Evolutionary conservation across 805 yeast species (phyloP).

Genomic region (Kockiozyma suomiensis): DNA sequence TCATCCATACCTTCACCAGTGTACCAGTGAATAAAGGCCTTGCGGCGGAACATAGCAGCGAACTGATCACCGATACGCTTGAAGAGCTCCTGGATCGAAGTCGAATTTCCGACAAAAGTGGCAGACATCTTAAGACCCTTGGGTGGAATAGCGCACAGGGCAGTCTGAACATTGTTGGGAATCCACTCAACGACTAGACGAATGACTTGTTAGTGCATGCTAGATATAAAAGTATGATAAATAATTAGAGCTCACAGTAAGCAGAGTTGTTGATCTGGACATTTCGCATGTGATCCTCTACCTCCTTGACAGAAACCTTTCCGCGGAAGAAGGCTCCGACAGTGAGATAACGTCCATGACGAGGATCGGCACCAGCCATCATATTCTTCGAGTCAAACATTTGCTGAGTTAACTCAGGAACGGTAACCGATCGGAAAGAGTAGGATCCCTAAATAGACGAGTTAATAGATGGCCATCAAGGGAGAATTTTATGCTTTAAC

Average conservation of each 20-base stretch:
- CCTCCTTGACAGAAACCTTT: slow-evolving; percentile 89
- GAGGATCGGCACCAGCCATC: slow-evolving; percentile 96
- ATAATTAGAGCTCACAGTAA: slow-evolving; percentile 44
- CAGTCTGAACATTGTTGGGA: slow-evolving; percentile 94
- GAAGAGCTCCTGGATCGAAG: slow-evolving; percentile 90
- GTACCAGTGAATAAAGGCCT: slow-evolving; percentile 96
- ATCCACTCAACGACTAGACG: slow-evolving; percentile 84
- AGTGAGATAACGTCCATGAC: slow-evolving; percentile 88
- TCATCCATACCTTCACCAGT: slow-evolving; percentile 96
- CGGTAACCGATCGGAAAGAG: slow-evolving; percentile 82
- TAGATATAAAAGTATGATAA: background rate
- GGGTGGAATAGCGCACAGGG: slow-evolving; percentile 92
- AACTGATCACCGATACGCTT: slow-evolving; percentile 90
- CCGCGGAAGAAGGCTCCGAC: slow-evolving; percentile 96
- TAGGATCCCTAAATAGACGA: slow-evolving; percentile 55
- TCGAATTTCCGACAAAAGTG: slow-evolving; percentile 91
- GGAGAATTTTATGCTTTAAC: background rate
- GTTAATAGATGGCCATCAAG: background rate
- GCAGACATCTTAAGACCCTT: slow-evolving; percentile 85
- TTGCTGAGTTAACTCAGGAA: slow-evolving; percentile 93
- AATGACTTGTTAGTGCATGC: background rate
- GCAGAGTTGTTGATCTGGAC: slow-evolving; percentile 82
- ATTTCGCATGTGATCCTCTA: slow-evolving; percentile 89
- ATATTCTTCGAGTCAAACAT: slow-evolving; percentile 89
- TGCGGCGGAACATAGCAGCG: slow-evolving; percentile 88